Evolutionary conservation across 306 rosid genomes (phyloP).

Genomic region (Lupinus albus): DNA sequence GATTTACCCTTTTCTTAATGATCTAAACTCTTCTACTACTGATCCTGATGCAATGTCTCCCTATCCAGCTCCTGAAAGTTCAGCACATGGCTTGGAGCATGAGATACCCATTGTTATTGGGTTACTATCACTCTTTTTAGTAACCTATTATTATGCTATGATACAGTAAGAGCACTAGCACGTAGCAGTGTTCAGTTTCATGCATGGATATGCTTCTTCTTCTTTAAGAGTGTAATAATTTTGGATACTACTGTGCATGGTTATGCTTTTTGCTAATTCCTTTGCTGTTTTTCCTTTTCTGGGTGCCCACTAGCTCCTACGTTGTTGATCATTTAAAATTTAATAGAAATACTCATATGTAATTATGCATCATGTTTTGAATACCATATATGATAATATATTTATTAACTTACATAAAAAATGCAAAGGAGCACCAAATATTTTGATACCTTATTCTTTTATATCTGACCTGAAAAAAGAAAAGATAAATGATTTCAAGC

Average conservation of each 20-base stretch:
- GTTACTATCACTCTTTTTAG: background rate
- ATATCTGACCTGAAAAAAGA: no score
- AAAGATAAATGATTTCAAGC: no score
- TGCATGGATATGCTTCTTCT: background rate
- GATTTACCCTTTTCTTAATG: conserved; percentile 7
- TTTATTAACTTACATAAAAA: no score
- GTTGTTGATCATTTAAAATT: background rate
- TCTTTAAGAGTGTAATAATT: background rate
- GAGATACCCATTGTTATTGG: background rate
- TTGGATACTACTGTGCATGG: background rate
- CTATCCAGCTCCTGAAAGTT: background rate
- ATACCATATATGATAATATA: no score
- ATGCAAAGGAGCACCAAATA: no score
- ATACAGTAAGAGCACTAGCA: background rate
- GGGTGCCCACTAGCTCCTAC: no score
- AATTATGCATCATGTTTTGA: no score
- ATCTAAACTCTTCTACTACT: background rate
- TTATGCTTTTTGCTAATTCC: background rate
- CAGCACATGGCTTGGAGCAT: background rate
- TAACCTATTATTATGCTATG: background rate
- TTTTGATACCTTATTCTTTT: no score
- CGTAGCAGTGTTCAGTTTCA: background rate
- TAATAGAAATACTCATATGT: background rate
- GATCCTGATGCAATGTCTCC: background rate
- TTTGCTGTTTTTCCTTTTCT: background rate